Evolutionary conservation across 768 basidiomycete species (phyloP).

Genomic region (Phaeotremella skinneri): DNA sequence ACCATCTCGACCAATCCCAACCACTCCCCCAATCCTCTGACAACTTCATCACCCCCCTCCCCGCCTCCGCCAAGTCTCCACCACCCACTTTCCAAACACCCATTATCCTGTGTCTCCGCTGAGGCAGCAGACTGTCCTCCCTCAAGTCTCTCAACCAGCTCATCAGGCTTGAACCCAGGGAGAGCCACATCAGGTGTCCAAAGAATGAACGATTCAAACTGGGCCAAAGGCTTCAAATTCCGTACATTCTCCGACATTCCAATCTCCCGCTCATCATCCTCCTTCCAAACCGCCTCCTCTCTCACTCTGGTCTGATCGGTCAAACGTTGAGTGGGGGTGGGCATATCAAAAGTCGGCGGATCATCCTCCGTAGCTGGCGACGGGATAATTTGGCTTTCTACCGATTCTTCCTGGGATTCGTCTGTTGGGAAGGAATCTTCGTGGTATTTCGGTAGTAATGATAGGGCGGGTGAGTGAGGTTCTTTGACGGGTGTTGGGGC

Average conservation of each 20-base stretch:
- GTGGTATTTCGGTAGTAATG: background rate
- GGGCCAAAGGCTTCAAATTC: constrained; percentile 23
- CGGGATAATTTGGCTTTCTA: constrained; percentile 24
- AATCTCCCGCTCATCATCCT: background rate
- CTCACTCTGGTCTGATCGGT: background rate
- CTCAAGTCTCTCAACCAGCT: background rate
- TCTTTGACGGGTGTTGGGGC: constrained; percentile 40
- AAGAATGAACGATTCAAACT: constrained; percentile 33
- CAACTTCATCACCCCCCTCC: constrained; percentile 44
- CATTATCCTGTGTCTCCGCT: background rate
- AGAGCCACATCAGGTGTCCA: constrained; percentile 45
- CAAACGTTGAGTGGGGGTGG: background rate
- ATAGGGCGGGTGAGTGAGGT: constrained; percentile 23
- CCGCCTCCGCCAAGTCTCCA: constrained; percentile 42
- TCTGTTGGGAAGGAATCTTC: background rate
- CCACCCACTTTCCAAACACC: constrained; percentile 32
- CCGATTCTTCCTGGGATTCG: background rate
- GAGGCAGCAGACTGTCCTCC: background rate
- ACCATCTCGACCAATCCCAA: constrained; percentile 40
- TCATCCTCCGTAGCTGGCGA: constrained; percentile 44
- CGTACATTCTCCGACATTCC: constrained; percentile 11
- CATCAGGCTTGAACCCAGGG: constrained; percentile 33
- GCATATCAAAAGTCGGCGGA: constrained; percentile 30
- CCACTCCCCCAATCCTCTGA: constrained; percentile 42
- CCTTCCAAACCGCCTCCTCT: background rate